Percentiles rank a stretch among this genome's conserved stretches.
phyloP scores from a whole-genome alignment of 768 basidiomycete genomes.

The Mycena vulgaris region DNA sequence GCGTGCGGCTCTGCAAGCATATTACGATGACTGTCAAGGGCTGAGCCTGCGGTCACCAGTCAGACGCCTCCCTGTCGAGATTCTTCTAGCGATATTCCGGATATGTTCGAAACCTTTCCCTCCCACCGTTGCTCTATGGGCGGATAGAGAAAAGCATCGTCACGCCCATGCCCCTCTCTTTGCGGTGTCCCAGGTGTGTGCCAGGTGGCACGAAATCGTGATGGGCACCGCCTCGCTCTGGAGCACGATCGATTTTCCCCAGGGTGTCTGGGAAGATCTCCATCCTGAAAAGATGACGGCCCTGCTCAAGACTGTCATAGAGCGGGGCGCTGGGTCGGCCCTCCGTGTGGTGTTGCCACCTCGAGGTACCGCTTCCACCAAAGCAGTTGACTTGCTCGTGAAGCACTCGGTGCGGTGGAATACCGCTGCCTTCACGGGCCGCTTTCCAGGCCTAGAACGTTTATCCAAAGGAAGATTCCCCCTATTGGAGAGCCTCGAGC shows the following conservation, averaged over 20 bases:
- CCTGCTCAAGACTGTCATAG: slow-evolving; percentile 29
- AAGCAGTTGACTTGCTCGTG: slow-evolving; percentile 22
- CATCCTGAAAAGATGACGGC: slow-evolving; percentile 22
- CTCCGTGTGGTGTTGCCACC: slow-evolving; percentile 21
- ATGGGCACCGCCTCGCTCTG: slow-evolving; percentile 29
- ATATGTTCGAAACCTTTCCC: slow-evolving; percentile 26
- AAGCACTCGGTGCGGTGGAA: slow-evolving; percentile 24
- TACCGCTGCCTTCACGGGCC: slow-evolving; percentile 20
- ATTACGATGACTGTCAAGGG: slow-evolving; percentile 19
- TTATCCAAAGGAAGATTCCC: slow-evolving; percentile 15
- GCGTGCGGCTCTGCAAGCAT: slow-evolving; percentile 18
- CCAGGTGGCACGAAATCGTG: slow-evolving; percentile 31
- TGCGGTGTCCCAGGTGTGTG: slow-evolving; percentile 27
- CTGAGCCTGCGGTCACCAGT: slow-evolving; percentile 24
- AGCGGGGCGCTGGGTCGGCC: slow-evolving; percentile 18
- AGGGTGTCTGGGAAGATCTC: slow-evolving; percentile 28
- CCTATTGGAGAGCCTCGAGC: slow-evolving; percentile 25
- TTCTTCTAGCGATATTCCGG: slow-evolving; percentile 24
- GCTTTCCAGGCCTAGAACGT: slow-evolving; percentile 13
- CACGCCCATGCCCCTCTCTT: slow-evolving; percentile 29
- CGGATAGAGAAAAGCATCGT: slow-evolving; percentile 26
- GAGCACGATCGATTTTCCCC: slow-evolving; percentile 31
- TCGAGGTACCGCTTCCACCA: slow-evolving; percentile 10
- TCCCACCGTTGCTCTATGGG: slow-evolving; percentile 25
- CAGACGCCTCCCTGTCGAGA: slow-evolving; percentile 29